Evolutionary conservation across 2,329 filamentous ascomycete genomes (phyloP), one percentile per base, ranked within the genome.

Genomic region (Beauveria pseudobassiana): DNA sequence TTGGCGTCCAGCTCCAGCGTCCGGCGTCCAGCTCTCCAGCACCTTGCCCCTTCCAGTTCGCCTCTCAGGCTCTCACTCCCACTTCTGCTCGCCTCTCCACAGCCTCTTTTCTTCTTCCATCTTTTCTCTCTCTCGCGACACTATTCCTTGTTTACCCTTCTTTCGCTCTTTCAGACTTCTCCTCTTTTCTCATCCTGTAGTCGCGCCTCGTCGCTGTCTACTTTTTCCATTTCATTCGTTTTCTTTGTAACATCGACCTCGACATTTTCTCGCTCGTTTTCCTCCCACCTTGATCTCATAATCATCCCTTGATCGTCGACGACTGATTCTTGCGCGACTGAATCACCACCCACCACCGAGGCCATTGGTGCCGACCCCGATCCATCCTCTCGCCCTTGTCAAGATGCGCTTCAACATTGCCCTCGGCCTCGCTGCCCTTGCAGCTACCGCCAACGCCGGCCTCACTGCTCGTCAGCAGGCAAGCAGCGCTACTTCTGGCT

Each of bases 361-460:
- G 56, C 48, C 48, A 42, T 59, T 34, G 22, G 56, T 59, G 48
- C 56, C 56, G 48, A 59, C 34, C 14, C 28, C 7, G 56, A 52
- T 59, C 38, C 45, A 16, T 43, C 34, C 38, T 30, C 38, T 30
- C 34, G 22, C 22, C 49, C 16, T 28, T 20, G 43, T 18, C 49
- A 52, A 28, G 5, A 60, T 60, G 58, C 58, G 58, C n/a, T 60
- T 60, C 40, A 22, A 24, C 28, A 22, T 62, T 63, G 65, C 63
- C 48, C 58, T 69, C 57, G 63, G 64, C 62, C 63, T 71, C 62
- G 65, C 67, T 57, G 64, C 64, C 59, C 62, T 66, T 26, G 62
- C 69, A 30, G 64, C 65, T 40, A 59, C 48, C 5, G 57, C 65
- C 62, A 63, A 65, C 24, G 67, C 62, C 30, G 28, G 62, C 49